phyloP scores from a whole-genome alignment of 2,329 filamentous ascomycete species.

The Clonostachys rhizophaga region DNA sequence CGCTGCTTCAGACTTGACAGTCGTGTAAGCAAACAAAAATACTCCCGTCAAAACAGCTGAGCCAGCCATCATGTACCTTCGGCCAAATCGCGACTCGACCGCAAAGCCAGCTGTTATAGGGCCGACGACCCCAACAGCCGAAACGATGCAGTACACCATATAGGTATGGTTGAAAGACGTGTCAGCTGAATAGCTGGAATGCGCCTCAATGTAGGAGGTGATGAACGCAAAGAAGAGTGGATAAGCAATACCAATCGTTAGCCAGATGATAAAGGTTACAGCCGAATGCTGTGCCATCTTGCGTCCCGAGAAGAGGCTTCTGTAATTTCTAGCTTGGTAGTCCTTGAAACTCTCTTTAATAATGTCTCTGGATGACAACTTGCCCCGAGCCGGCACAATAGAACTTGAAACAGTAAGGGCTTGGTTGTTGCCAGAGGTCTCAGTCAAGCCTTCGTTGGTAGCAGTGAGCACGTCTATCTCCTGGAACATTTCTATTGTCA shows the following conservation, averaged over 20 bases:
- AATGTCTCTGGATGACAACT: constrained; percentile 6
- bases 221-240: constrained; percentile 41
- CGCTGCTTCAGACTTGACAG: constrained; percentile 19
- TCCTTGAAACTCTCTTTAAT: constrained; percentile 17
- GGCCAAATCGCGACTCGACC: constrained; percentile 32
- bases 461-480: constrained; percentile 8
- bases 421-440: background rate
- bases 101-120: constrained; percentile 31
- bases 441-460: background rate
- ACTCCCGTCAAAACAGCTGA: constrained; percentile 32
- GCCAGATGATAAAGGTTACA: constrained; percentile 34
- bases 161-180: constrained; percentile 20
- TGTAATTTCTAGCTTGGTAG: constrained; percentile 18
- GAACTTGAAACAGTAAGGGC: too few species aligned
- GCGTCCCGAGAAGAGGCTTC: constrained; percentile 18
- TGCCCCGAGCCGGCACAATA: constrained; percentile 1
- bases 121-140: constrained; percentile 28
- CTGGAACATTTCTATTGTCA: constrained; percentile 24
- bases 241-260: constrained; percentile 39
- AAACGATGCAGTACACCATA: constrained; percentile 27
- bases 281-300: constrained; percentile 24
- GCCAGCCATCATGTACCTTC: constrained; percentile 36
- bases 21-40: constrained; percentile 36
- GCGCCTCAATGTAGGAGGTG: constrained; percentile 34
- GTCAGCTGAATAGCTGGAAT: constrained; percentile 18